Evolutionary conservation across 129 eudicot genomes (phyloP).

Genomic region (Rutidosis leptorrhynchoides): DNA sequence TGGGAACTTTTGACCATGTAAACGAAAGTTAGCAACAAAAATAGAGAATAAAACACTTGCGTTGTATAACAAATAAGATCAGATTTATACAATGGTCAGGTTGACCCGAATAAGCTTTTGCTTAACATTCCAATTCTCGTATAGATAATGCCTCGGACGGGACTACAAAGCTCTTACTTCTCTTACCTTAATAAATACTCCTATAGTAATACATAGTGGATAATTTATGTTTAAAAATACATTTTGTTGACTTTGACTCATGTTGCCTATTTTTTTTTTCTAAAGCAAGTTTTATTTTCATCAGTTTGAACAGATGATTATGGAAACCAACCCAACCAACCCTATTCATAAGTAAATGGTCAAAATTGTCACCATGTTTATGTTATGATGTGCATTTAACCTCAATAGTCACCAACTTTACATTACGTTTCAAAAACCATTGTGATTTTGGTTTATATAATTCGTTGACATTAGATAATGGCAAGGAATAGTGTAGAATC

Average conservation of each 20-base stretch:
- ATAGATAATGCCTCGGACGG: neutral
- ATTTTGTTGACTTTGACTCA: neutral
- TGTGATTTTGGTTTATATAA: neutral
- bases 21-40: neutral
- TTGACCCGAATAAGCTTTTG: neutral
- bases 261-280: neutral
- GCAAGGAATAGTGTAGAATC: neutral
- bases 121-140: neutral
- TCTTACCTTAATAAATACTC: too few species aligned
- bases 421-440: neutral
- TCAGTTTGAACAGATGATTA: neutral
- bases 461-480: neutral
- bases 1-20: constrained; percentile 53
- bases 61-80: neutral
- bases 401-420: neutral
- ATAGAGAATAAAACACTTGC: neutral
- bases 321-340: neutral
- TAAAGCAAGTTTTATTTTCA: neutral
- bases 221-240: neutral
- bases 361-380: neutral
- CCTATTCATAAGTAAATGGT: neutral
- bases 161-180: neutral
- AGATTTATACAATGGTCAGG: neutral
- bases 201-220: neutral
- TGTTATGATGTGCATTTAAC: neutral